These are phyloP conservation scores for Fusarium sp. DNA, from an alignment of 2,329 filamentous ascomycete genomes.

Conservation along the genomic window DNA sequence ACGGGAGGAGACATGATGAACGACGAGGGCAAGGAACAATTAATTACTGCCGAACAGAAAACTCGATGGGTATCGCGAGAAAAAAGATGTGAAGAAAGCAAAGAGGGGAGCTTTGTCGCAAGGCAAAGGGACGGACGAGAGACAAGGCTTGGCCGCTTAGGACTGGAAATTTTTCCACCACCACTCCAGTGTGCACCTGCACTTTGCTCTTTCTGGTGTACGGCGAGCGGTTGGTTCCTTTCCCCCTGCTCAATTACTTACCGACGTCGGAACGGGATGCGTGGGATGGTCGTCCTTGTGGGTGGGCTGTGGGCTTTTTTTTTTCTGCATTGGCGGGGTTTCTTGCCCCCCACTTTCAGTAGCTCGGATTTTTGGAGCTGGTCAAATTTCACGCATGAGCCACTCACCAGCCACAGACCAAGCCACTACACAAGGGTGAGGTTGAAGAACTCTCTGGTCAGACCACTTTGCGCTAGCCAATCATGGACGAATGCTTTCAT, in stretches of 20 bases:
- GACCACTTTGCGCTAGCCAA: background rate
- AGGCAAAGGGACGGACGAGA: conserved; percentile 9
- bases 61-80: conserved; percentile 15
- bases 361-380: background rate
- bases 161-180: conserved; percentile 43
- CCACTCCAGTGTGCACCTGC: conserved; percentile 26
- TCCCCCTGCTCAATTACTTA: conserved; percentile 36
- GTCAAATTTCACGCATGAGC: background rate
- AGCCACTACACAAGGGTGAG: conserved; percentile 7
- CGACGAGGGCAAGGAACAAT: background rate
- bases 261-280: conserved; percentile 43
- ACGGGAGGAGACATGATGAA: conserved; percentile 70
- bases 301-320: conserved; percentile 20
- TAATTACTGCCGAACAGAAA: conserved; percentile 8
- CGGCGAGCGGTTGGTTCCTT: conserved; percentile 20
- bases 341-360: background rate
- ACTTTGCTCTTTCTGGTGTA: conserved; percentile 36
- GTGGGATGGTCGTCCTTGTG: conserved; percentile 10
- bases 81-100: background rate
- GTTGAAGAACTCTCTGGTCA: background rate
- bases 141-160: conserved; percentile 17
- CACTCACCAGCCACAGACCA: conserved; percentile 8
- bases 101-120: conserved; percentile 26
- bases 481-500: background rate
- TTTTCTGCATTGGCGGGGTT: conserved; percentile 3